phyloP scores from a whole-genome alignment of 768 basidiomycete species.

The Trametes cubensis region DNA sequence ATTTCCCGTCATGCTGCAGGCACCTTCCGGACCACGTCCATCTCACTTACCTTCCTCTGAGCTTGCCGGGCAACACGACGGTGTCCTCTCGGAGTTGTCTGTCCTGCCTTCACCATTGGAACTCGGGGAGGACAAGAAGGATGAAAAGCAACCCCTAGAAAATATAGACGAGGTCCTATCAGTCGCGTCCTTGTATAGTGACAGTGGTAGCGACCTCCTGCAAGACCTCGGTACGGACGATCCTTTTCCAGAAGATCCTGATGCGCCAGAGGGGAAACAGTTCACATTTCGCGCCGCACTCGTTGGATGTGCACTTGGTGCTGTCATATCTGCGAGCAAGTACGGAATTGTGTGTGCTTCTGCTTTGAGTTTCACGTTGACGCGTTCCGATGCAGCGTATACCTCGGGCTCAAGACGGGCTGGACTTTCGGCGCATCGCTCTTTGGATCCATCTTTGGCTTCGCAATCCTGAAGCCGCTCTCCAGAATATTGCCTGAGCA shows the following conservation, averaged over 20 bases:
- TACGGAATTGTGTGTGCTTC: not conserved
- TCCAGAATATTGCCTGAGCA: constrained; percentile 21
- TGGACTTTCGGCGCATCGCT: constrained; percentile 30
- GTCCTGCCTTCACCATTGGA: not conserved
- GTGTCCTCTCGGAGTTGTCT: not conserved
- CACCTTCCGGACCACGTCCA: not conserved
- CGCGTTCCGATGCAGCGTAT: constrained; percentile 12
- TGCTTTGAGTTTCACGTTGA: not conserved
- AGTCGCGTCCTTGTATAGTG: constrained; percentile 6
- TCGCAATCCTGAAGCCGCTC: constrained; percentile 29
- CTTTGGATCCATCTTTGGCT: constrained; percentile 30
- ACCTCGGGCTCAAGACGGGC: constrained; percentile 28
- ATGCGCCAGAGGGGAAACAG: constrained; percentile 23
- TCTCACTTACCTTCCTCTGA: too few relatives aligned
- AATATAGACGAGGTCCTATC: constrained; percentile 13
- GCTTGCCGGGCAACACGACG: too few relatives aligned
- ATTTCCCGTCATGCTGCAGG: not conserved
- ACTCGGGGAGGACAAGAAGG: not conserved
- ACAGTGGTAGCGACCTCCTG: constrained; percentile 8
- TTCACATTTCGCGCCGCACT: constrained; percentile 28
- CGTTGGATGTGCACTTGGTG: constrained; percentile 26
- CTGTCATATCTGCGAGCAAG: constrained; percentile 30
- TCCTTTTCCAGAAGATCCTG: constrained; percentile 26
- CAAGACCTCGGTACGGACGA: constrained; percentile 22
- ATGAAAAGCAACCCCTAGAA: constrained; percentile 13